Conservation (phyloP, 1,284 basidiomycete species). For the Cutaneotrichosporon sp. region DNA sequence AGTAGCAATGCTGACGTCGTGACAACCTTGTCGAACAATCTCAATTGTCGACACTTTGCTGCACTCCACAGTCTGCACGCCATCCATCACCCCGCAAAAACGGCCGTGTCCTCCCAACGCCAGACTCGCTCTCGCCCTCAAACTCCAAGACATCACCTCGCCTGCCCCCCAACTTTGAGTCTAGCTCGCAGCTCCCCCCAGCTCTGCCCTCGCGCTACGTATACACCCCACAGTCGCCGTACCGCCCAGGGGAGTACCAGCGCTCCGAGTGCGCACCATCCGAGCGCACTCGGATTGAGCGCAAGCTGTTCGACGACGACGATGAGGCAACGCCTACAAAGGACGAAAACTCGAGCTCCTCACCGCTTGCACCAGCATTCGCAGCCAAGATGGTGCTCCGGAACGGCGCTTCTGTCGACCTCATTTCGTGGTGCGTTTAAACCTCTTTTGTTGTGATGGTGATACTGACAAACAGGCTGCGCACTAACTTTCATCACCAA, state of each 20-base stretch:
- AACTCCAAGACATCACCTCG: slow-evolving; percentile 13
- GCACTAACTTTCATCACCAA: slow-evolving; percentile 44
- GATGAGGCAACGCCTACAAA: slow-evolving; percentile 12
- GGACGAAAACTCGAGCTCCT: slow-evolving; percentile 16
- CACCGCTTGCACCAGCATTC: slow-evolving; percentile 36
- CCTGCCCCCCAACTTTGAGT: slow-evolving; percentile 15
- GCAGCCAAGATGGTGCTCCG: slow-evolving; percentile 43
- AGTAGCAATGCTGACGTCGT: background rate
- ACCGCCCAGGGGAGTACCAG: slow-evolving; percentile 34
- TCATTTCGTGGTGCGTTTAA: slow-evolving; percentile 37
- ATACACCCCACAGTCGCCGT: slow-evolving; percentile 28
- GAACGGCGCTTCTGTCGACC: slow-evolving; percentile 40
- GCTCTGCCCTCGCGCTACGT: slow-evolving; percentile 24
- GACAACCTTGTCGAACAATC: background rate
- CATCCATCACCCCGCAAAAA: slow-evolving; percentile 19
- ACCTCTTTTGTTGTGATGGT: background rate
- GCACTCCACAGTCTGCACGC: background rate
- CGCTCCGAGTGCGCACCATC: slow-evolving; percentile 30
- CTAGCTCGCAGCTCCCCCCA: slow-evolving; percentile 21
- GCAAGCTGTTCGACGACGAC: slow-evolving; percentile 33
- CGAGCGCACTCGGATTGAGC: slow-evolving; percentile 29
- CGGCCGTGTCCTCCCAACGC: slow-evolving; percentile 25
- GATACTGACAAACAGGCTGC: slow-evolving; percentile 29
- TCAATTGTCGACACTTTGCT: background rate
- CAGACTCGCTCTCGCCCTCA: slow-evolving; percentile 26